These are phyloP conservation scores for Xylariaceae sp. DNA, from an alignment of 2,329 filamentous ascomycete species.

Conservation along the genomic window DNA sequence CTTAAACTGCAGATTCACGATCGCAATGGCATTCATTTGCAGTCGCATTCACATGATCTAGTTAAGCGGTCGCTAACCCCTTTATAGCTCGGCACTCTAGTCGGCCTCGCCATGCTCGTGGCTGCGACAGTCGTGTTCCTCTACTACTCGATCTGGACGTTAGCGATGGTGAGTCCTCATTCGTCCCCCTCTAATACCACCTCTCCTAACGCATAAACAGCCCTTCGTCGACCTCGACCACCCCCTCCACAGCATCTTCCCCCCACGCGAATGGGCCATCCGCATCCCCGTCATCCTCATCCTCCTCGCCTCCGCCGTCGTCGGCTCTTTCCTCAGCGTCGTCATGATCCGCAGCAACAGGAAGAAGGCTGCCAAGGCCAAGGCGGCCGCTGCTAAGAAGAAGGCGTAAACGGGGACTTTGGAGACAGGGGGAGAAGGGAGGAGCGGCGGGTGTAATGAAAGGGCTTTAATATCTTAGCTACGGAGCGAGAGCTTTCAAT, in stretches of 20 bases:
- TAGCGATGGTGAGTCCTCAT: conserved; percentile 72
- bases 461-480: not conserved
- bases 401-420: conserved; percentile 54
- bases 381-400: conserved; percentile 72
- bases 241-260: conserved; percentile 90
- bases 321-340: conserved; percentile 90
- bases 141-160: conserved; percentile 97
- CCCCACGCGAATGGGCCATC: conserved; percentile 96
- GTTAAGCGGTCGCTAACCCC: not conserved
- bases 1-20: not conserved
- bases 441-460: not conserved
- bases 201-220: conserved; percentile 41
- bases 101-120: conserved; percentile 63
- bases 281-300: conserved; percentile 96
- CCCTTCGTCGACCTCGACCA: conserved; percentile 96
- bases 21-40: not conserved
- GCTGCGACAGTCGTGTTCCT: conserved; percentile 58
- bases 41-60: no score
- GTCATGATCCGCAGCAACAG: conserved; percentile 99
- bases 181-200: conserved; percentile 5
- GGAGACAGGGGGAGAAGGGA: not conserved
- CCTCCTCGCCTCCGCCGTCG: conserved; percentile 83
- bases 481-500: not conserved
- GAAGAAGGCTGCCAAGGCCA: conserved; percentile 94
- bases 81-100: conserved; percentile 78